A percentile compares a stretch with the other conserved stretches of the same genome.
phyloP scores from a whole-genome alignment of 495 filamentous ascomycete genomes.

The Aspergillus kassunensis region DNA sequence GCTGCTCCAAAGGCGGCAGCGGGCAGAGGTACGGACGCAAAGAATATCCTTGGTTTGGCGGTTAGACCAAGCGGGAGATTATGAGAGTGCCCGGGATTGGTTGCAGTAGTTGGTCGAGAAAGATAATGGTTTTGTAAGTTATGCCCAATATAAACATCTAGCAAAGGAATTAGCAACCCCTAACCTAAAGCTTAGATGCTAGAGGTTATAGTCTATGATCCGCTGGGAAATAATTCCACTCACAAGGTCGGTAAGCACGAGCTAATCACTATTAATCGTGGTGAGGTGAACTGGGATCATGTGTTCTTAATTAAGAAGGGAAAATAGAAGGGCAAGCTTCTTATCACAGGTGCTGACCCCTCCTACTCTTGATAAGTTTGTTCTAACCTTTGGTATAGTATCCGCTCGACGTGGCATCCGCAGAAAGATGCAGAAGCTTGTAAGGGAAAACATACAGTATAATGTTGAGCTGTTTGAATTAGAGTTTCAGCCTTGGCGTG shows the following conservation, averaged over 20 bases:
- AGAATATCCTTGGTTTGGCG: slow-evolving; percentile 31
- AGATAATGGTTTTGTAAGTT: slow-evolving; percentile 20
- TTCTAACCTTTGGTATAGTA: background rate
- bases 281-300: slow-evolving; percentile 2
- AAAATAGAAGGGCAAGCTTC: background rate
- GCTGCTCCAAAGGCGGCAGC: slow-evolving; percentile 27
- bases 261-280: slow-evolving; percentile 1
- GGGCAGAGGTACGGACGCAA: slow-evolving; percentile 24
- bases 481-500: slow-evolving; percentile 10
- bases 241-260: slow-evolving; percentile 2
- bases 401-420: slow-evolving; percentile 1
- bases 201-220: slow-evolving; percentile 6
- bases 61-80: slow-evolving; percentile 22
- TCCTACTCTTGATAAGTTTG: background rate
- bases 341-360: slow-evolving; percentile 5
- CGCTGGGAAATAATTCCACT: background rate
- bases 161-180: background rate
- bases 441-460: slow-evolving; percentile 1
- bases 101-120: slow-evolving; percentile 18
- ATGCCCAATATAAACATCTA: background rate
- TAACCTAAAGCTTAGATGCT: slow-evolving; percentile 2
- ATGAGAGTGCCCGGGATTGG: slow-evolving; percentile 18
- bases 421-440: background rate
- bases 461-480: slow-evolving; percentile 13
- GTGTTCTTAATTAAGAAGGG: background rate